Evolutionary conservation across 768 basidiomycete species (phyloP).

Genomic region (Amyloporia xantha): DNA sequence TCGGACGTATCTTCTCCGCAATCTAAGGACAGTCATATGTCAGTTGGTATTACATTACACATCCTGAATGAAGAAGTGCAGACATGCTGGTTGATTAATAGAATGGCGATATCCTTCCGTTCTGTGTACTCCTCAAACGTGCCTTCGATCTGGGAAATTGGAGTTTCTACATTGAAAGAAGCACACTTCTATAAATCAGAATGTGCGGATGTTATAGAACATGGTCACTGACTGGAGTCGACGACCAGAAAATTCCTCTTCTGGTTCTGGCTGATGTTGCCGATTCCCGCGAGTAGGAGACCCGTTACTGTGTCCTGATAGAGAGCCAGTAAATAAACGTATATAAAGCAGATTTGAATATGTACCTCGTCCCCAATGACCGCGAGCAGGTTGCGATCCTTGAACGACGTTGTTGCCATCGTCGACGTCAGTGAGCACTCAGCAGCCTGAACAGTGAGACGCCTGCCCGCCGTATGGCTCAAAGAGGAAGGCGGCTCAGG

Average conservation of each 20-base stretch:
- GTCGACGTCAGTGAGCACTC: slow-evolving; percentile 2
- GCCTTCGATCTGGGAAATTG: slow-evolving; percentile 82
- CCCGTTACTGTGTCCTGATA: slow-evolving; percentile 94
- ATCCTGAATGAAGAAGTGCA: no score
- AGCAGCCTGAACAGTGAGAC: background rate
- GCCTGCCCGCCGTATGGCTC: background rate
- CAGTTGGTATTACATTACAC: no score
- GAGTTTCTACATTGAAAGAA: slow-evolving; percentile 59
- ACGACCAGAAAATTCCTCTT: slow-evolving; percentile 98
- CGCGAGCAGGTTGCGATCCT: slow-evolving; percentile 84
- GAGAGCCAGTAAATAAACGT: slow-evolving; percentile 1
- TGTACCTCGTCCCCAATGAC: slow-evolving; percentile 95
- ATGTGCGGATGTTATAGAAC: background rate
- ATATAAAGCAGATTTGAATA: background rate
- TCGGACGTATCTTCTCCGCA: slow-evolving; percentile 93
- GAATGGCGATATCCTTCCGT: slow-evolving; percentile 90
- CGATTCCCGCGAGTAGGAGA: slow-evolving; percentile 89
- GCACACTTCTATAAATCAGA: background rate
- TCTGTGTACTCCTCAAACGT: slow-evolving; percentile 94
- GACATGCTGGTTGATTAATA: slow-evolving; percentile 98
- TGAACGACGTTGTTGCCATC: slow-evolving; percentile 56
- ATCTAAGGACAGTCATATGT: slow-evolving; percentile 43
- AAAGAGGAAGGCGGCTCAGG: background rate
- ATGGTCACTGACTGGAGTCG: slow-evolving; percentile 80
- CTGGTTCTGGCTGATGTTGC: slow-evolving; percentile 83